Base-by-base conservation (phyloP, 179 eudicot species). In the Actinidia polygama region DNA sequence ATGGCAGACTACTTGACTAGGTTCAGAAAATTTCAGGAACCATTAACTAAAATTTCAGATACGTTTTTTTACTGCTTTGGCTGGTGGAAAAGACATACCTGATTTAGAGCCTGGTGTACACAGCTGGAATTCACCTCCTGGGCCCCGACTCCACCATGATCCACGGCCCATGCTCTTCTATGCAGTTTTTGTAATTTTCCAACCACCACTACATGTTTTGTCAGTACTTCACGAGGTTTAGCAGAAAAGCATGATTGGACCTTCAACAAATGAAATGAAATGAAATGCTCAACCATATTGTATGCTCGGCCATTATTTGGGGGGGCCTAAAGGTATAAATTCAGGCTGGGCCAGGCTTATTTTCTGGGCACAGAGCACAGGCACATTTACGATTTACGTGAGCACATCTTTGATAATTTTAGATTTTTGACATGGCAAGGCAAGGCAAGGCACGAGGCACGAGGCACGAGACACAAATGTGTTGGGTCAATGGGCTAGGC, bases 211-310 rank as follows among this genome's bases (percentile, higher is more conserved):
- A 19, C 21, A n/a, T 72, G 14, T 5, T 23, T 14, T 51, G 77
- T 73, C 77, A 12, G 59, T 40, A 73, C 59, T 51, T 51, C 64
- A 55, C 55, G 64, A 64, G 64, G 24, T 55, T 54, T 36, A 30
- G 23, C 79, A 75, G 64, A 75, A 74, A 74, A n/a, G 62, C 61
- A 74, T 51, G 62, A 54, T 57, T 75, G 44, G 49, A 30, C 78
- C 14, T 54, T 55, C 49, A 55, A 16, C 78, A 19, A 12, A 69
- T 18, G 23, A 30, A 30, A 30, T 18, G 23, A 30, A 30, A 30
- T 30, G 36, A 69, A n/a, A 70, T 70, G 74, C 51, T 8, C 4
- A 44, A n/a, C 44, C 74, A 70, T 18, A 40, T 18, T 0, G 36
- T 19, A 21, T 70, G 26, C 16, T 70, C 44, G 73, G 74, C 53